Base-by-base conservation (phyloP, 139 green algal species). In the Tetradesmus obliquus region DNA sequence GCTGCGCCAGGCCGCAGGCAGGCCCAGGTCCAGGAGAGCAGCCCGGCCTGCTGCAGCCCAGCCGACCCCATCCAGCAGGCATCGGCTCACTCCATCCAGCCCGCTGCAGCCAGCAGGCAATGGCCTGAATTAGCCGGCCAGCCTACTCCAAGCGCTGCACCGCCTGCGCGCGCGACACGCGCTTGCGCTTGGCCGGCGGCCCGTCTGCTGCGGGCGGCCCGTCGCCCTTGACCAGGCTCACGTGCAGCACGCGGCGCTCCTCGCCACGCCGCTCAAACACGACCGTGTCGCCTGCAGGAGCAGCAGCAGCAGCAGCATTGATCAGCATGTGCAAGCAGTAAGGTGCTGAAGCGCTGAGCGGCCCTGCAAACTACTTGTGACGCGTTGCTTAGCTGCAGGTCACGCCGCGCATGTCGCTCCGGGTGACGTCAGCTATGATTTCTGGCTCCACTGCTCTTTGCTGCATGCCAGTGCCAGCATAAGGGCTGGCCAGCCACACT, bases 241-340 rank as follows among this genome's bases (percentile, higher is more conserved):
- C 66, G 72, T 93, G 90, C 58, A 95, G 55, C 17, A 88, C 84
- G 45, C 32, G 83, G 53, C 94, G 86, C 85, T 95, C 91, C 15
- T 92, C 53, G 15, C 91, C 92, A 71, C 94, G 94, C 8, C 94
- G 92, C 92, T 95, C 92, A 55, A 95, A 91, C 53, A 94, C 89
- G 0, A 95, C 74, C 0, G 92, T 93, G 90, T 94, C 91, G 57
- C 93, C 92, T 94, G 90, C 80, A 84, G 79, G 2, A 53, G 71
- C 24, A 20, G 24, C 54, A 87, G 51, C 1, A 22, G 45, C 51
- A 66, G 81, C 81, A 86, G 32, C 45, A 79, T 5, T 32, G 69
- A 9, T 19, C 17, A 79, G 60, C 60, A 72, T 72, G 60, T 13
- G 60, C 32, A 45, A 45, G 32, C 32, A 45, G 32, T 45, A 0